Evolutionary conservation across 2,329 filamentous ascomycete genomes (phyloP).

Genomic region (Gaeumannomyces sp.): DNA sequence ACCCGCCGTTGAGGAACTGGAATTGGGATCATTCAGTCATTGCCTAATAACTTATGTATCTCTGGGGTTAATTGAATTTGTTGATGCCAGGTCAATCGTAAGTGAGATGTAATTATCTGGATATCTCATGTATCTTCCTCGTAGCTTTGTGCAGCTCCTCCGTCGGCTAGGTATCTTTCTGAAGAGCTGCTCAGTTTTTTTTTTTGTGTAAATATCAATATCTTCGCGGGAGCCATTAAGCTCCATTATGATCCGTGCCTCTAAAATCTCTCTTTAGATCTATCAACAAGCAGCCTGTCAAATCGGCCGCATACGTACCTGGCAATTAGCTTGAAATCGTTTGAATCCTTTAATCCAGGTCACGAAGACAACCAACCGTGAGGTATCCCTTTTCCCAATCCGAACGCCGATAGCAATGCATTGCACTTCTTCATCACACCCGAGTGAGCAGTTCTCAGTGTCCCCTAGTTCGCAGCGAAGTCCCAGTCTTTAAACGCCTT

Average conservation of each 20-base stretch:
- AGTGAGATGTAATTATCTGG: too few relatives aligned
- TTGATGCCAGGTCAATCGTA: too few relatives aligned
- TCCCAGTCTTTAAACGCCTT: constrained; percentile 79
- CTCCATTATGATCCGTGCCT: neutral
- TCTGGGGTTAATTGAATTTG: too few relatives aligned
- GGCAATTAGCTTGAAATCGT: neutral
- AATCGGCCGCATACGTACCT: neutral
- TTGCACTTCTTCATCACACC: neutral
- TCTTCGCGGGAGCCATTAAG: neutral
- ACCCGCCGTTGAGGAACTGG: neutral
- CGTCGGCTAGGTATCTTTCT: too few relatives aligned
- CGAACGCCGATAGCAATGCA: neutral
- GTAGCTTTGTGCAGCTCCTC: neutral
- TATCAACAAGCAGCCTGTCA: too few relatives aligned
- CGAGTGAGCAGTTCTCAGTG: neutral
- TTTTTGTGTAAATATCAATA: neutral
- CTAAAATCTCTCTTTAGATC: neutral
- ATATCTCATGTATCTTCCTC: neutral
- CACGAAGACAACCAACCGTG: neutral
- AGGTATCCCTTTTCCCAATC: neutral
- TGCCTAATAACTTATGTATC: neutral
- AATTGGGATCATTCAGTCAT: neutral
- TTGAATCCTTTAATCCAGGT: neutral
- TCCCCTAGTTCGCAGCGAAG: constrained; percentile 48
- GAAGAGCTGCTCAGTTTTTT: too few relatives aligned